These are phyloP conservation scores for Sutorius eximius DNA, from an alignment of 1,284 basidiomycete genomes.

Conservation along the genomic window DNA sequence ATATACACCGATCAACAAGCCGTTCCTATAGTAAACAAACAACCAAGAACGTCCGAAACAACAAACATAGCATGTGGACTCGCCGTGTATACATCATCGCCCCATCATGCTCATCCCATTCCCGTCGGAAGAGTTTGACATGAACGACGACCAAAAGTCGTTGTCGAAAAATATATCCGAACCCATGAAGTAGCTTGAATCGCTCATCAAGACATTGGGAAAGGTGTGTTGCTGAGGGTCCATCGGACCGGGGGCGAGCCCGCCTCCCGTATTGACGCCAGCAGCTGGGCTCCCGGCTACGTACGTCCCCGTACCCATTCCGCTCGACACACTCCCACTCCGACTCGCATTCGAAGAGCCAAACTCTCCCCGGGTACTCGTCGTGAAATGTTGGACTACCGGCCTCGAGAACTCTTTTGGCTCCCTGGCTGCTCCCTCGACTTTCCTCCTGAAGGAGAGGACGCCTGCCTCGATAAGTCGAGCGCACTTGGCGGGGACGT, in stretches of 20 bases:
- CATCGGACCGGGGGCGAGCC: not conserved
- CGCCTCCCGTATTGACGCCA: not conserved
- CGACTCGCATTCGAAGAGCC: constrained; percentile 14
- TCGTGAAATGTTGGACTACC: constrained; percentile 28
- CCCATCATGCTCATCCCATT: constrained; percentile 13
- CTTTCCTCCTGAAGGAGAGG: constrained; percentile 31
- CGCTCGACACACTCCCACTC: constrained; percentile 20
- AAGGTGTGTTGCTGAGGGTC: constrained; percentile 23
- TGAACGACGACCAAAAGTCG: constrained; percentile 41
- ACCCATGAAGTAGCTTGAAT: constrained; percentile 33
- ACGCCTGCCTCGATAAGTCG: constrained; percentile 38
- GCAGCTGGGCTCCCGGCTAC: constrained; percentile 7
- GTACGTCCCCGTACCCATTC: constrained; percentile 18
- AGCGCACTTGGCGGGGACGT: constrained; percentile 42
- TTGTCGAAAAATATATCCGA: constrained; percentile 39
- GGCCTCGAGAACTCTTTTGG: constrained; percentile 19
- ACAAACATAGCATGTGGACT: not conserved
- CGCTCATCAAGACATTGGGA: constrained; percentile 27
- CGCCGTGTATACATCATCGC: not conserved
- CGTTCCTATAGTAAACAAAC: constrained; percentile 1
- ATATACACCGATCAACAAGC: not conserved
- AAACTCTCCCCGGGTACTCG: constrained; percentile 15
- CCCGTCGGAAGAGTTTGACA: constrained; percentile 30
- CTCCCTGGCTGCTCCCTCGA: constrained; percentile 27
- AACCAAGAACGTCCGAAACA: not conserved